These are phyloP conservation scores for Agrocybe pediades DNA, from an alignment of 768 basidiomycete genomes.

Conservation along the genomic window DNA sequence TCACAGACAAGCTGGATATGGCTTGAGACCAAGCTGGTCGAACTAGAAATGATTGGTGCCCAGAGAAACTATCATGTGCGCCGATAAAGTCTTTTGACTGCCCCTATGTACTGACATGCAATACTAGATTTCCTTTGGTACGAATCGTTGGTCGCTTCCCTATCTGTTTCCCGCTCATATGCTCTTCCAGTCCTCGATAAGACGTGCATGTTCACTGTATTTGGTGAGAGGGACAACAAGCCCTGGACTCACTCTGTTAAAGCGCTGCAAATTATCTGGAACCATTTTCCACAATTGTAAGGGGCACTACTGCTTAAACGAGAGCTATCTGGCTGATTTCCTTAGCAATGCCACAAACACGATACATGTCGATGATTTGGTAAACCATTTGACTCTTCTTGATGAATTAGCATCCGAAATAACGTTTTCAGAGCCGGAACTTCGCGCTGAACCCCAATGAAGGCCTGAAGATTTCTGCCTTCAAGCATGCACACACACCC, in stretches of 20 bases:
- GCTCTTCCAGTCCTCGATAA: slow-evolving; percentile 71
- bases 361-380: slow-evolving; percentile 87
- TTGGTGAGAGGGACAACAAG: slow-evolving; percentile 70
- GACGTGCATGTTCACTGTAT: slow-evolving; percentile 87
- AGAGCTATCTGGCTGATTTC: not conserved
- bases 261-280: slow-evolving; percentile 85
- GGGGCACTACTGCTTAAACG: slow-evolving; percentile 13
- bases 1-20: slow-evolving; percentile 89
- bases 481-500: slow-evolving; percentile 73
- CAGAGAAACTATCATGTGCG: slow-evolving; percentile 68
- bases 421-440: slow-evolving; percentile 60
- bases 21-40: slow-evolving; percentile 86
- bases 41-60: slow-evolving; percentile 81
- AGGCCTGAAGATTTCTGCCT: slow-evolving; percentile 83
- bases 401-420: slow-evolving; percentile 1
- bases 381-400: slow-evolving; percentile 28
- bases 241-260: slow-evolving; percentile 83
- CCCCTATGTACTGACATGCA: not conserved
- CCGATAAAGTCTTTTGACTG: not conserved
- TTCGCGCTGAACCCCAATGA: slow-evolving; percentile 86
- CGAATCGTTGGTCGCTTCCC: not conserved
- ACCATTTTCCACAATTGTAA: slow-evolving; percentile 80
- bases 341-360: slow-evolving; percentile 68
- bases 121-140: slow-evolving; percentile 65
- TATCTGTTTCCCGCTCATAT: not conserved